Conservation (phyloP, 345 rosid genomes). For the Syzygium aqueum region DNA sequence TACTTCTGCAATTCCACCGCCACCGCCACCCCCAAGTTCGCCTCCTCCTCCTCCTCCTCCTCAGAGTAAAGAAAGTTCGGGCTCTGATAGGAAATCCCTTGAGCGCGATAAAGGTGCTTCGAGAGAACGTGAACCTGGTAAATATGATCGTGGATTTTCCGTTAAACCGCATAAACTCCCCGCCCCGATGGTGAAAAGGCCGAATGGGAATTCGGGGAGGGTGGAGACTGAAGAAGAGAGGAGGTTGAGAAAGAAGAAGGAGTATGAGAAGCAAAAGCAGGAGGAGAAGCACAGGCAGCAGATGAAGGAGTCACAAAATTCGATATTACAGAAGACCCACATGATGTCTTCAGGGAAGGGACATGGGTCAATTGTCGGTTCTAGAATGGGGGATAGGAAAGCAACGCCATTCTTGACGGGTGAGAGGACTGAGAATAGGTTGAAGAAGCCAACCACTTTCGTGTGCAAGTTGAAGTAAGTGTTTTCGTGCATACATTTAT, state of each 20-base stretch:
- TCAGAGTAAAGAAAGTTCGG: conserved; percentile 26
- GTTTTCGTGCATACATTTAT: background rate
- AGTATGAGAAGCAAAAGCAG: conserved; percentile 76
- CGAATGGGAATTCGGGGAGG: conserved; percentile 35
- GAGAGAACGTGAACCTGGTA: conserved; percentile 43
- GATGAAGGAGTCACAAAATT: conserved; percentile 50
- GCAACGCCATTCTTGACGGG: conserved; percentile 55
- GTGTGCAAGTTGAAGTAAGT: conserved; percentile 98
- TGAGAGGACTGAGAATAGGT: conserved; percentile 84
- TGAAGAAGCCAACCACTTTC: conserved; percentile 98
- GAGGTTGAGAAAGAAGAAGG: conserved; percentile 84
- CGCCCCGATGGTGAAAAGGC: conserved; percentile 33
- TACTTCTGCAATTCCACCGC: conserved; percentile 49
- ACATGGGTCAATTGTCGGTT: conserved; percentile 62
- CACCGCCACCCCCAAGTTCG: conserved; percentile 91
- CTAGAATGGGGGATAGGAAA: conserved; percentile 76
- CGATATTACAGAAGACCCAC: conserved; percentile 45
- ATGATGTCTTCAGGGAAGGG: conserved; percentile 49
- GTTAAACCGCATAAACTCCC: conserved; percentile 40
- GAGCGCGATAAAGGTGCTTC: conserved; percentile 28
- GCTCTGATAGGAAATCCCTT: conserved; percentile 13
- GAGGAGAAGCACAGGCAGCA: conserved; percentile 62
- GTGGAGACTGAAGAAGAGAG: conserved; percentile 92
- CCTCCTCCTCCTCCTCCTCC: conserved; percentile 74
- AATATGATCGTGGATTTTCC: conserved; percentile 1